Conservation (phyloP, 768 basidiomycete genomes). For the Xerocomellus intermedius region DNA sequence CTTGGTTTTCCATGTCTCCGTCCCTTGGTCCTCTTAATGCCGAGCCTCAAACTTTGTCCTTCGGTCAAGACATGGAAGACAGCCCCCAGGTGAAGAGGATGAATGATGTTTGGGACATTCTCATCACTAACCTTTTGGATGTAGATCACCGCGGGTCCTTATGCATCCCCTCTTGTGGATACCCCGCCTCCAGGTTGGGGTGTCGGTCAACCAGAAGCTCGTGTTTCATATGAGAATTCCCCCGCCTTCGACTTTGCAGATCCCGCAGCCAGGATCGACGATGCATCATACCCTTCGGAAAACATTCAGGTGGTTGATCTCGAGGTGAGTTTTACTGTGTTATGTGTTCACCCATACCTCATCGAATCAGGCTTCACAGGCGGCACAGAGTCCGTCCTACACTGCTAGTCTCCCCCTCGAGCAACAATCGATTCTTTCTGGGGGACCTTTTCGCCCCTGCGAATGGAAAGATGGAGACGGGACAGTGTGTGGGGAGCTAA, state of each 20-base stretch:
- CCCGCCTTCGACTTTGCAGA: background rate
- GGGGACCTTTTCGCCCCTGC: background rate
- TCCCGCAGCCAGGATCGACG: background rate
- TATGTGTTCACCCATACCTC: background rate
- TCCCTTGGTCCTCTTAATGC: background rate
- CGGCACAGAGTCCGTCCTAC: background rate
- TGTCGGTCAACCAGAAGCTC: background rate
- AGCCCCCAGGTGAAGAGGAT: background rate
- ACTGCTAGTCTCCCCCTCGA: background rate
- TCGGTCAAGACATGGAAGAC: background rate
- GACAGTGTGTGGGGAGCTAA: background rate
- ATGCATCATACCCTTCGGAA: background rate
- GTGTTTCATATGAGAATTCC: background rate
- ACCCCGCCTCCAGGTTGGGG: no score
- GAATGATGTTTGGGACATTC: background rate
- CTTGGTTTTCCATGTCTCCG: background rate
- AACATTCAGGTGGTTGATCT: background rate
- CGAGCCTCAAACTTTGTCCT: background rate
- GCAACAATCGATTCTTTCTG: background rate
- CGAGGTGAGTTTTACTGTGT: background rate
- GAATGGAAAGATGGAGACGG: constrained; percentile 6
- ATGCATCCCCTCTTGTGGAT: accelerated
- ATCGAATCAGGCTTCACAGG: background rate
- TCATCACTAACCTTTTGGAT: background rate
- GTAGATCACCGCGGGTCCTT: background rate